Percentiles rank a stretch among this genome's conserved stretches.
Conservation (phyloP, 495 filamentous ascomycete genomes). For the Barbatosphaeria neglecta region DNA sequence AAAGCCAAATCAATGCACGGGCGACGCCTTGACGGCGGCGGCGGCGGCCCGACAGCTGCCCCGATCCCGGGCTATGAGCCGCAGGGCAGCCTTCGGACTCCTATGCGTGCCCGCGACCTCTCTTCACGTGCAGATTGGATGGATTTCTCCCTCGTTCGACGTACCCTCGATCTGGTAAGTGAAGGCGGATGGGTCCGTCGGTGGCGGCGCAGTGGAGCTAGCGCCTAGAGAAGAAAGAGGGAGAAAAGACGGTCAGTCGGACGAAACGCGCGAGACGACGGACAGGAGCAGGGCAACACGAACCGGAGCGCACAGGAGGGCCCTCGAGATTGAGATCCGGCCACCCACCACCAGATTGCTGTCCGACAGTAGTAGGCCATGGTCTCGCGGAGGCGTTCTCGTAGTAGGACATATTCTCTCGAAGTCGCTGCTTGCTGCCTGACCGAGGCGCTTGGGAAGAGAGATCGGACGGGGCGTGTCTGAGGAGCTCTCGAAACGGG, state of each 20-base stretch:
- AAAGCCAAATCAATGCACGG: too few relatives aligned
- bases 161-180: constrained; percentile 85
- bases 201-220: constrained; percentile 62
- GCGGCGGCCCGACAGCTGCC: too few relatives aligned
- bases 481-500: not conserved
- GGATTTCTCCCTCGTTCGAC: constrained; percentile 21
- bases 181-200: constrained; percentile 74
- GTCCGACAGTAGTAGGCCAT: constrained; percentile 48
- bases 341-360: constrained; percentile 37
- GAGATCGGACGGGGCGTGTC: constrained; percentile 21
- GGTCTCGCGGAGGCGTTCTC: constrained; percentile 77
- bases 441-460: constrained; percentile 15
- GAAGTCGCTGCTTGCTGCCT: constrained; percentile 13
- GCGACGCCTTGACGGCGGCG: too few relatives aligned
- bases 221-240: constrained; percentile 48
- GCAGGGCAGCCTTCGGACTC: too few relatives aligned
- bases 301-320: constrained; percentile 79
- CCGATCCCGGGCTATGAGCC: too few relatives aligned
- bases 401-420: constrained; percentile 72
- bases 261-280: constrained; percentile 6
- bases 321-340: constrained; percentile 63
- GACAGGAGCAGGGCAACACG: constrained; percentile 8
- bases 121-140: too few relatives aligned
- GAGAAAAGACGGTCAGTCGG: too few relatives aligned
- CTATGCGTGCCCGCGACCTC: too few relatives aligned